These are phyloP conservation scores for Trifolium pratense DNA, from an alignment of 306 rosid species.

Conservation along the genomic window DNA sequence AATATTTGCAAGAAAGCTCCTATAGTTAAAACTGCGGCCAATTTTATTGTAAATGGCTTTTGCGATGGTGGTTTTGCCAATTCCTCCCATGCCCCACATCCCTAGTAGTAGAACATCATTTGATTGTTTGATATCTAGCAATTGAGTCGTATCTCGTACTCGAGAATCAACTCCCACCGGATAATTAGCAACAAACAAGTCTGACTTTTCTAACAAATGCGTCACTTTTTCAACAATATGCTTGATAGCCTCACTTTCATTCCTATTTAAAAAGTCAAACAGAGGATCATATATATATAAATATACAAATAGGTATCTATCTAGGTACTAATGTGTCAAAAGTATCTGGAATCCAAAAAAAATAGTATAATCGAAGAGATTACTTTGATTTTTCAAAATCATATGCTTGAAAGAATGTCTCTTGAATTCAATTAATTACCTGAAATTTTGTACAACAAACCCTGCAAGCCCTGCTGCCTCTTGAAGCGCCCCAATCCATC, in stretches of 20 bases:
- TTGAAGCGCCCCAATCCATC: no score
- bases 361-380: no score
- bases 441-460: no score
- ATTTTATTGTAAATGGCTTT: background rate
- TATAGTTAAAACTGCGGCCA: background rate
- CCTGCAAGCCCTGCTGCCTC: no score
- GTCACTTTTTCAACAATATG: constrained; percentile 8
- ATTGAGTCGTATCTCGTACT: background rate
- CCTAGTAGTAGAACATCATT: background rate
- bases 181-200: constrained; percentile 8
- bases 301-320: no score
- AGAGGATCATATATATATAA: no score
- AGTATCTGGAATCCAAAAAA: no score
- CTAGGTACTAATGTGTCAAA: no score
- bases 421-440: no score
- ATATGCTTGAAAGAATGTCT: no score
- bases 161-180: constrained; percentile 31
- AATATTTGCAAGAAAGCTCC: constrained; percentile 8
- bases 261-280: no score
- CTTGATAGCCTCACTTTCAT: constrained; percentile 20
- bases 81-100: constrained; percentile 34
- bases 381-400: no score
- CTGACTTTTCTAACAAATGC: constrained; percentile 8
- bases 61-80: background rate
- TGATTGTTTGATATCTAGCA: background rate